Conservation (phyloP, 2,329 filamentous ascomycete genomes). For the Metarhizium brunneum region DNA sequence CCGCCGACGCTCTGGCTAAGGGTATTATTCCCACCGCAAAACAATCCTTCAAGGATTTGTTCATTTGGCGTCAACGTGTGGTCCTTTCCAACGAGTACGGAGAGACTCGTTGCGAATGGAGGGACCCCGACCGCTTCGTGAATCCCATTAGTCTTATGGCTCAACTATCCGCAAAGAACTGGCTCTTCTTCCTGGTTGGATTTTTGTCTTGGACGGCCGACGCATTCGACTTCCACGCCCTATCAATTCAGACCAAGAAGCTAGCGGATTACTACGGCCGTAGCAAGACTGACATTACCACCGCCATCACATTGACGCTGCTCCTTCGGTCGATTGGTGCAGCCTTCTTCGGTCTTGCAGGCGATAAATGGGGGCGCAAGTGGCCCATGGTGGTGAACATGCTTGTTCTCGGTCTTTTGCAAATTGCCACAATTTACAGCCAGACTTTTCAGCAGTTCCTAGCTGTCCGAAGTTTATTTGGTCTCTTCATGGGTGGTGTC, state of each 20-base stretch:
- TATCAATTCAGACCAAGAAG: conserved; percentile 70
- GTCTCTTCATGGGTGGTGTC: conserved; percentile 73
- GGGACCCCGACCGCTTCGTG: conserved; percentile 51
- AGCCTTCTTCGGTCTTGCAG: conserved; percentile 64
- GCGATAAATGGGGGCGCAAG: conserved; percentile 73
- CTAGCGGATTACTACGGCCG: conserved; percentile 42
- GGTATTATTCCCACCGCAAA: conserved; percentile 56
- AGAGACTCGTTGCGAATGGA: conserved; percentile 60
- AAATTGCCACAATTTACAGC: conserved; percentile 71
- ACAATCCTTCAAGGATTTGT: conserved; percentile 55
- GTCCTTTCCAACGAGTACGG: conserved; percentile 55
- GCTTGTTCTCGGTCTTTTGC: conserved; percentile 56
- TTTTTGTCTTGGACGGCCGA: conserved; percentile 72
- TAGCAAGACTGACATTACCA: conserved; percentile 58
- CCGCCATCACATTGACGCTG: conserved; percentile 67
- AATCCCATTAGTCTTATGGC: conserved; percentile 64
- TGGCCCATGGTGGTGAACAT: conserved; percentile 80
- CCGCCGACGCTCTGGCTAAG: conserved; percentile 58
- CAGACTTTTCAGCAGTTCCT: conserved; percentile 63
- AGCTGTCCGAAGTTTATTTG: conserved; percentile 64
- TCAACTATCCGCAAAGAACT: conserved; percentile 55
- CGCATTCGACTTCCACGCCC: conserved; percentile 75
- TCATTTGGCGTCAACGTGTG: conserved; percentile 66
- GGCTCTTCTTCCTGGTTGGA: conserved; percentile 68
- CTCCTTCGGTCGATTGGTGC: conserved; percentile 68